phyloP scores from a whole-genome alignment of 805 yeast species.

The Priceomyces fermenticarens region DNA sequence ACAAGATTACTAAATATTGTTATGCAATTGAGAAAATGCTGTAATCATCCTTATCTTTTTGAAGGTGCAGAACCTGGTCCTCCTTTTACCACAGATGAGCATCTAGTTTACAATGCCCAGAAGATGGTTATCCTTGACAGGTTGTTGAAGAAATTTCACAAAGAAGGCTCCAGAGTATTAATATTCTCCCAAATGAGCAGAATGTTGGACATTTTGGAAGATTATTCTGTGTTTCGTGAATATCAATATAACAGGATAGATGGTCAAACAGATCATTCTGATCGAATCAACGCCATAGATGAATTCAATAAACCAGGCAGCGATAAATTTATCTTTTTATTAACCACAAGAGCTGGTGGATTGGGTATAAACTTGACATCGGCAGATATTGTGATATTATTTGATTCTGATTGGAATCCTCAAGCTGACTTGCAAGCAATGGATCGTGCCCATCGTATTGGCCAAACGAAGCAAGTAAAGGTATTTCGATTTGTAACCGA shows the following conservation, averaged over 20 bases:
- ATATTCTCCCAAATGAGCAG: constrained; percentile 85
- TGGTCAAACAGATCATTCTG: constrained; percentile 79
- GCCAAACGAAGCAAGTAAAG: constrained; percentile 79
- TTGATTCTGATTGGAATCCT: constrained; percentile 86
- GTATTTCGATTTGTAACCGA: constrained; percentile 78
- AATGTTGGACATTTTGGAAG: constrained; percentile 76
- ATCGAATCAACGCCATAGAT: constrained; percentile 72
- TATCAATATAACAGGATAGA: constrained; percentile 76
- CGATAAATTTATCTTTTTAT: constrained; percentile 66
- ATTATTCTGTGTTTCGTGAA: constrained; percentile 68
- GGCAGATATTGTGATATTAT: constrained; percentile 75
- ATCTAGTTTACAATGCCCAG: constrained; percentile 68
- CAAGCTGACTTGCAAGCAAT: constrained; percentile 87
- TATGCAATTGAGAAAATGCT: constrained; percentile 82
- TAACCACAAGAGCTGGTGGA: constrained; percentile 90
- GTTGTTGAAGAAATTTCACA: constrained; percentile 55
- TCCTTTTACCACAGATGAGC: constrained; percentile 83
- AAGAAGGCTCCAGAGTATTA: constrained; percentile 73
- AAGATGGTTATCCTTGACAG: constrained; percentile 72
- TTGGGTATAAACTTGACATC: constrained; percentile 78
- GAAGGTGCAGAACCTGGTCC: constrained; percentile 93
- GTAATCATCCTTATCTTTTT: constrained; percentile 80
- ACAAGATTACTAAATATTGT: constrained; percentile 75
- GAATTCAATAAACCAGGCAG: constrained; percentile 76
- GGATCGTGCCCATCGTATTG: constrained; percentile 89